These are phyloP conservation scores for Tympanopsis confertula DNA, from an alignment of 2,329 filamentous ascomycete genomes.

Conservation along the genomic window DNA sequence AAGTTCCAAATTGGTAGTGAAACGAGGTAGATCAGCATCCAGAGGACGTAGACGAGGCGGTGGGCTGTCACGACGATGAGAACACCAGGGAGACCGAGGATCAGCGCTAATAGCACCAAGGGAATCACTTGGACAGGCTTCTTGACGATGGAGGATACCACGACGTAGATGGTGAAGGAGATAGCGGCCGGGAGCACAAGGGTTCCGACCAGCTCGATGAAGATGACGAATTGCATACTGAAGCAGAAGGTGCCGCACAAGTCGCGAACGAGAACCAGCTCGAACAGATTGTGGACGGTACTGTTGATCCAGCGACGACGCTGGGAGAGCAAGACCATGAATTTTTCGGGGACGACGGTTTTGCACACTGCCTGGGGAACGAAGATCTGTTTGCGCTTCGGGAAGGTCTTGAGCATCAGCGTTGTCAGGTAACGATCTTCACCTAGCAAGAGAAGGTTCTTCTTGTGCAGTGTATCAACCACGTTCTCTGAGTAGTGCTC, in stretches of 20 bases:
- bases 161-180: conserved; percentile 90
- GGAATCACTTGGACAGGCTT: conserved; percentile 77
- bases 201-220: conserved; percentile 88
- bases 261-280: conserved; percentile 87
- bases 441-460: conserved; percentile 82
- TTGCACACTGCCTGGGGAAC: conserved; percentile 98
- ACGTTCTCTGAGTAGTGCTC: conserved; percentile 99
- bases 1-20: conserved; percentile 98
- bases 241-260: conserved; percentile 98
- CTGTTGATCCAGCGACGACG: conserved; percentile 98
- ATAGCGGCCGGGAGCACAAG: conserved; percentile 92
- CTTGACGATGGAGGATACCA: conserved; percentile 74
- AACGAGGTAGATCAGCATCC: conserved; percentile 93
- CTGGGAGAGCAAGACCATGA: conserved; percentile 85
- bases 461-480: conserved; percentile 94
- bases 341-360: conserved; percentile 86
- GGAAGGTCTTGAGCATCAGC: conserved; percentile 96
- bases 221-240: conserved; percentile 98
- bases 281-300: conserved; percentile 97
- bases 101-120: conserved; percentile 75
- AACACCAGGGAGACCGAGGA: conserved; percentile 83
- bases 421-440: conserved; percentile 94
- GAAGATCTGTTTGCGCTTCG: conserved; percentile 97
- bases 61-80: conserved; percentile 90
- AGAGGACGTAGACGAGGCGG: conserved; percentile 79